Percentiles rank a stretch among this genome's conserved stretches.
Evolutionary conservation across 129 eudicot genomes (phyloP).

Genomic region (Lactuca sativa): DNA sequence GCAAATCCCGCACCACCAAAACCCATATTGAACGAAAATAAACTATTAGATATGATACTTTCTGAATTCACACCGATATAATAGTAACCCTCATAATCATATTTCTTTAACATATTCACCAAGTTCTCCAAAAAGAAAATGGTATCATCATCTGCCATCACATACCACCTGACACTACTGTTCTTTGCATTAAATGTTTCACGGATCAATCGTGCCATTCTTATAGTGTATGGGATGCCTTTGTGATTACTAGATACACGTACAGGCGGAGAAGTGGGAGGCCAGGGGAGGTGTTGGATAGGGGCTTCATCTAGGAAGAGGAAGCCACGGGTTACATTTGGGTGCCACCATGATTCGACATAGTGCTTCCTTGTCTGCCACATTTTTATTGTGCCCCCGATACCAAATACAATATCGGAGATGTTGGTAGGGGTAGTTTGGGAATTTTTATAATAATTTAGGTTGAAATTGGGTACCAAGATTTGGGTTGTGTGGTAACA

Average conservation of each 20-base stretch:
- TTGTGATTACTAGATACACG: slow-evolving; percentile 39
- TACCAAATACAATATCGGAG: slow-evolving; percentile 55
- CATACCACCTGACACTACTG: slow-evolving; percentile 53
- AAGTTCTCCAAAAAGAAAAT: slow-evolving; percentile 52
- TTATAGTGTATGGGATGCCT: slow-evolving; percentile 35
- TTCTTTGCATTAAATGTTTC: slow-evolving; percentile 44
- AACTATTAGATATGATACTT: slow-evolving; percentile 31
- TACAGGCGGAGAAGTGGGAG: slow-evolving; percentile 48
- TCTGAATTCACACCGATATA: slow-evolving; percentile 71
- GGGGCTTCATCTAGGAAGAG: slow-evolving; percentile 54
- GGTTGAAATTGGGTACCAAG: slow-evolving; percentile 27
- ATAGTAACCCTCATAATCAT: slow-evolving; percentile 56
- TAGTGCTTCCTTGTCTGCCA: slow-evolving; percentile 44
- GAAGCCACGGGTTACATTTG: slow-evolving; percentile 53
- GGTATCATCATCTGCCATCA: slow-evolving; percentile 80
- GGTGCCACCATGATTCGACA: slow-evolving; percentile 72
- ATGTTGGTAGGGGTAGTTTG: slow-evolving; percentile 37
- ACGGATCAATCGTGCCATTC: slow-evolving; percentile 38
- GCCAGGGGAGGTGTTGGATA: slow-evolving; percentile 52
- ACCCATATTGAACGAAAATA: slow-evolving; percentile 52
- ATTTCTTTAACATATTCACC: slow-evolving; percentile 48
- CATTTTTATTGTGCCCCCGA: slow-evolving; percentile 37
- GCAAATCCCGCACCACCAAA: slow-evolving; percentile 91
- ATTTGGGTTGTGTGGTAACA: slow-evolving; percentile 36
- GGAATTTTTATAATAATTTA: slow-evolving; percentile 31